Conservation (phyloP, 2,329 filamentous ascomycete species). For the Penicillium sp. region DNA sequence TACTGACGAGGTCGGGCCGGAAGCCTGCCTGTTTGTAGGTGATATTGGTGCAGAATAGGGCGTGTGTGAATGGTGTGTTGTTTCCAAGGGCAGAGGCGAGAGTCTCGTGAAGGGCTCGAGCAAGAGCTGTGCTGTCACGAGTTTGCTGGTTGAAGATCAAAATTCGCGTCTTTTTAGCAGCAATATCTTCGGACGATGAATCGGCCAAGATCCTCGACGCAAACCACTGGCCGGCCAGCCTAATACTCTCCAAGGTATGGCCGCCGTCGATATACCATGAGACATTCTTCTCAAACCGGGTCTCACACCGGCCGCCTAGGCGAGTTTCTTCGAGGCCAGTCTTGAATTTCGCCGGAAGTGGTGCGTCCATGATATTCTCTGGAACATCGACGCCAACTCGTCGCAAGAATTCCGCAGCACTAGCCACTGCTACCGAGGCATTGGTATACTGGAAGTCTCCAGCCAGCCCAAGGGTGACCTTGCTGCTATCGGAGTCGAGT, state of each 20-base stretch:
- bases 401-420: constrained; percentile 43
- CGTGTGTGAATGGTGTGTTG: constrained; percentile 63
- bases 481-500: constrained; percentile 35
- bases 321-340: constrained; percentile 65
- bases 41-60: constrained; percentile 78
- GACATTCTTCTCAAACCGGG: constrained; percentile 56
- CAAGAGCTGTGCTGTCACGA: constrained; percentile 67
- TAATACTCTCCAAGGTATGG: constrained; percentile 81
- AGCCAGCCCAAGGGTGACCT: constrained; percentile 57
- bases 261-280: constrained; percentile 85
- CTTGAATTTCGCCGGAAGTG: constrained; percentile 61
- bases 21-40: constrained; percentile 63
- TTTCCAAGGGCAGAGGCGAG: constrained; percentile 46
- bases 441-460: constrained; percentile 64
- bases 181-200: constrained; percentile 31
- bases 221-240: constrained; percentile 76
- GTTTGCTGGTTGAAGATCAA: constrained; percentile 94
- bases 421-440: constrained; percentile 59
- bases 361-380: constrained; percentile 37
- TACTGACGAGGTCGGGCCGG: constrained; percentile 61
- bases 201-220: constrained; percentile 49
- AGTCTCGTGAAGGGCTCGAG: constrained; percentile 61
- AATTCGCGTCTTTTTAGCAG: constrained; percentile 50
- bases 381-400: constrained; percentile 39
- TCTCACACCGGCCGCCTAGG: constrained; percentile 76